phyloP scores from a whole-genome alignment of 2,329 filamentous ascomycete genomes.

The Claviceps digitariae region DNA sequence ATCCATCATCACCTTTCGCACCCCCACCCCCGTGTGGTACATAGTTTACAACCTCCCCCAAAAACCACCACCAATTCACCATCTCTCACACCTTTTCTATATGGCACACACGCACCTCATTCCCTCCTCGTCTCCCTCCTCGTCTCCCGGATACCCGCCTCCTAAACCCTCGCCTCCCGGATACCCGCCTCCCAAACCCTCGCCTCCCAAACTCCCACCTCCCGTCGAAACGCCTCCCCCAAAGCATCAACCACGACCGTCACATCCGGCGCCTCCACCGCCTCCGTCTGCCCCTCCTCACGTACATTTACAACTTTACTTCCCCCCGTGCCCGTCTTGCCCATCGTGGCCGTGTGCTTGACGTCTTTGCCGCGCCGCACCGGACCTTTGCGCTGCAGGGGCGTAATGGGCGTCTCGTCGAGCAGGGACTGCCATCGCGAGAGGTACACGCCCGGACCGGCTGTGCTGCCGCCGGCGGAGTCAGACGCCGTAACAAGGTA shows the following conservation, averaged over 20 bases:
- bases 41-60: no score
- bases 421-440: constrained; percentile 59
- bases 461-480: constrained; percentile 22
- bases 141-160: no score
- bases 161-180: no score
- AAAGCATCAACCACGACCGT: constrained; percentile 16
- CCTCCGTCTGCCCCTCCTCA: constrained; percentile 11
- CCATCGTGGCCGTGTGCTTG: constrained; percentile 26
- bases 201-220: constrained; percentile 20
- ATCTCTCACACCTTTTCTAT: no score
- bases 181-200: no score
- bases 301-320: constrained; percentile 8
- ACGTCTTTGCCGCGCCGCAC: constrained; percentile 41
- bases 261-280: constrained; percentile 17
- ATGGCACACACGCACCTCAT: no score
- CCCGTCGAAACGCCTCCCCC: constrained; percentile 28
- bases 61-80: no score
- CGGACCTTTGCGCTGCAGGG: constrained; percentile 35
- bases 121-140: no score
- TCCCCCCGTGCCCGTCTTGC: constrained; percentile 27
- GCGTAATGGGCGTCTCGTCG: constrained; percentile 56
- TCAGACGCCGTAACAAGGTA: constrained; percentile 34
- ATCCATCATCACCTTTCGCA: no score
- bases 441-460: constrained; percentile 60
- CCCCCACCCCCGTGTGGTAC: no score